Evolutionary conservation across 352 stramenopile species (phyloP).

Genomic region (Globisporangium cederbergense): DNA sequence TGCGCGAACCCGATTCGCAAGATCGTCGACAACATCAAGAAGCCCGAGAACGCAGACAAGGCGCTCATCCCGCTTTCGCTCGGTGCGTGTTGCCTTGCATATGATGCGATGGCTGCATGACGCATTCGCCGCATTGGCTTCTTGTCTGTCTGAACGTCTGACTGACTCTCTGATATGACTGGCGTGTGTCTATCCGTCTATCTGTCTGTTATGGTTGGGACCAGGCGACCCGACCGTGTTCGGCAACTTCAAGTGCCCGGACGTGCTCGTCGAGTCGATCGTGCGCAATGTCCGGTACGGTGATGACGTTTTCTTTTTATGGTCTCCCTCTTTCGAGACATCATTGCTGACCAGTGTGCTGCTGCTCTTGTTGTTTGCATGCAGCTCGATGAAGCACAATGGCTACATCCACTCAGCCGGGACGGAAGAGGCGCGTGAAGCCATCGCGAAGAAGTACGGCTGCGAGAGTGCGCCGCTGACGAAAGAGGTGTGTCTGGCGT

Average conservation of each 20-base stretch:
- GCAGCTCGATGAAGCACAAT: conserved; percentile 82
- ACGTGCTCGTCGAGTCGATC: conserved; percentile 80
- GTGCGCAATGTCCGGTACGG: conserved; percentile 54
- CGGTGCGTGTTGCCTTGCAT: conserved; percentile 28
- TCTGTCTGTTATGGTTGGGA: neutral
- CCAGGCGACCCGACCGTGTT: conserved; percentile 91
- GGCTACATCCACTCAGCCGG: conserved; percentile 93
- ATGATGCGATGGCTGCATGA: conserved; percentile 8
- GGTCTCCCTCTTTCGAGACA: too few relatives aligned
- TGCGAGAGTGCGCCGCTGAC: conserved; percentile 51
- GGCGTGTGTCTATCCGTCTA: conserved; percentile 4
- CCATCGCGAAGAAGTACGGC: conserved; percentile 87
- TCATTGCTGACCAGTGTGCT: neutral
- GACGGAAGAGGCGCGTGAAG: conserved; percentile 72
- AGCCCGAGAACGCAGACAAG: conserved; percentile 83
- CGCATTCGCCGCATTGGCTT: neutral
- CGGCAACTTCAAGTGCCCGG: conserved; percentile 89
- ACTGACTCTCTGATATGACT: neutral
- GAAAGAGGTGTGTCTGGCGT: conserved; percentile 48
- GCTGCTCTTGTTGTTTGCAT: neutral
- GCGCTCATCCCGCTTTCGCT: conserved; percentile 91
- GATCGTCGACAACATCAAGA: conserved; percentile 95
- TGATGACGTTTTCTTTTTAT: too few relatives aligned
- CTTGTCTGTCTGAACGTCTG: neutral
- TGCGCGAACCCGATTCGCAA: conserved; percentile 92